Conservation (phyloP, 2,329 filamentous ascomycete genomes). For the Taxawa tesnikishii region DNA sequence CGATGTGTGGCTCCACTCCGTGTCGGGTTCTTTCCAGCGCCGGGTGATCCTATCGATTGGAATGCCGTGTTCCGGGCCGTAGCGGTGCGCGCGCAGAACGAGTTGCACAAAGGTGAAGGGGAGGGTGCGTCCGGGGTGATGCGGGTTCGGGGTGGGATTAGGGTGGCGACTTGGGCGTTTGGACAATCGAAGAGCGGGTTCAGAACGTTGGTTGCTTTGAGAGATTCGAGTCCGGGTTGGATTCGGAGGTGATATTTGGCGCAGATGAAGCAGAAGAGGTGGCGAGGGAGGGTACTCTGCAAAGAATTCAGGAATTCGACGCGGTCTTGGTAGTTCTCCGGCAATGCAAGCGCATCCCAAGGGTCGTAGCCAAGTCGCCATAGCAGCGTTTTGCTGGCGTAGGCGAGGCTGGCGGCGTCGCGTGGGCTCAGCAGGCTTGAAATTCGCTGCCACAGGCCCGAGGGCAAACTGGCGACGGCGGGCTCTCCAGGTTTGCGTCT, state of each 20-base stretch:
- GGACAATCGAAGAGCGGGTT: slow-evolving; percentile 48
- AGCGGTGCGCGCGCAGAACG: slow-evolving; percentile 36
- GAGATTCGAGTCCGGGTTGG: slow-evolving; percentile 38
- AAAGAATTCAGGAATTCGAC: slow-evolving; percentile 39
- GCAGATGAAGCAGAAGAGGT: slow-evolving; percentile 49
- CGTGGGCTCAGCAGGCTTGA: slow-evolving; percentile 27
- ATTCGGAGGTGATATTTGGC: slow-evolving; percentile 42
- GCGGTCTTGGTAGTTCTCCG: slow-evolving; percentile 33
- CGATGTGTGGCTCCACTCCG: slow-evolving; percentile 42
- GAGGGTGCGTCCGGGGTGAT: slow-evolving; percentile 43
- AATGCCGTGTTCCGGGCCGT: slow-evolving; percentile 36
- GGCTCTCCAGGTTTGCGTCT: slow-evolving; percentile 18
- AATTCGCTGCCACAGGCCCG: slow-evolving; percentile 34
- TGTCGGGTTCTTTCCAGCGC: slow-evolving; percentile 40
- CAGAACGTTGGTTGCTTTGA: slow-evolving; percentile 40
- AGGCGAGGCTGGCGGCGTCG: slow-evolving; percentile 37
- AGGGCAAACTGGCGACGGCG: slow-evolving; percentile 32
- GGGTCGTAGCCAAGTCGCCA: slow-evolving; percentile 27
- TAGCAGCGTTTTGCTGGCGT: slow-evolving; percentile 36
- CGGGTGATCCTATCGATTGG: slow-evolving; percentile 33
- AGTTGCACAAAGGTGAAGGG: slow-evolving; percentile 49
- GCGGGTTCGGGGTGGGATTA: slow-evolving; percentile 34
- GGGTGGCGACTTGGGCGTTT: slow-evolving; percentile 35
- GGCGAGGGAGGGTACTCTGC: slow-evolving; percentile 39
- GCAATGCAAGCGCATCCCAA: slow-evolving; percentile 26